Evolutionary conservation across 2,329 filamentous ascomycete species (phyloP).

Genomic region (Blumeria hordei): DNA sequence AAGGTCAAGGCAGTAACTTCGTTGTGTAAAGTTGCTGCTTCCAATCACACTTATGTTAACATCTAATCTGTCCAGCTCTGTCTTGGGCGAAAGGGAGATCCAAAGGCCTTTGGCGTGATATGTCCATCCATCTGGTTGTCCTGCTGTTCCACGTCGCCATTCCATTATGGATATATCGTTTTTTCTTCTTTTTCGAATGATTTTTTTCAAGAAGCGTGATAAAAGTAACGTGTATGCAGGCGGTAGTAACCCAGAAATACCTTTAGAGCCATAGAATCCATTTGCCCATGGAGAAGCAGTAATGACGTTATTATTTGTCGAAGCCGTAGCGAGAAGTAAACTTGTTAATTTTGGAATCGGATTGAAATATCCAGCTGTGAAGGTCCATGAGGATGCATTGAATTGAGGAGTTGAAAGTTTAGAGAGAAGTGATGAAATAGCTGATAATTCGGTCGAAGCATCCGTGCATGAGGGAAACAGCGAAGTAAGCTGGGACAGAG

Average conservation of each 20-base stretch:
- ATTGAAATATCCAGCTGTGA: constrained; percentile 97
- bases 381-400: constrained; percentile 61
- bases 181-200: constrained; percentile 18
- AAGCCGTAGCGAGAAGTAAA: constrained; percentile 51
- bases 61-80: constrained; percentile 34
- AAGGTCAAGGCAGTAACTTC: constrained; percentile 77
- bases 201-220: constrained; percentile 42
- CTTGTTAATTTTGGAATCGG: constrained; percentile 65
- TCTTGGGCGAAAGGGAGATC: constrained; percentile 47
- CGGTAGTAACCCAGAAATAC: constrained; percentile 73
- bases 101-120: constrained; percentile 95
- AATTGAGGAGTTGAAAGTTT: constrained; percentile 40
- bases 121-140: constrained; percentile 69
- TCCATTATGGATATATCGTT: constrained; percentile 52
- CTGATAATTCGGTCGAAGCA: constrained; percentile 70
- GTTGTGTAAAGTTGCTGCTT: constrained; percentile 85
- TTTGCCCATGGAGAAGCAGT: constrained; percentile 87
- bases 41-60: constrained; percentile 69
- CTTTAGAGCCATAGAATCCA: constrained; percentile 75
- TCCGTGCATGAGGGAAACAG: constrained; percentile 44
- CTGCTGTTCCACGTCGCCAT: constrained; percentile 66
- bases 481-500: constrained; percentile 70
- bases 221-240: constrained; percentile 81
- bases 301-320: constrained; percentile 52
- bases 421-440: constrained; percentile 49